Conservation (phyloP, 2,329 filamentous ascomycete species). For the Talaromyces verruculosus region DNA sequence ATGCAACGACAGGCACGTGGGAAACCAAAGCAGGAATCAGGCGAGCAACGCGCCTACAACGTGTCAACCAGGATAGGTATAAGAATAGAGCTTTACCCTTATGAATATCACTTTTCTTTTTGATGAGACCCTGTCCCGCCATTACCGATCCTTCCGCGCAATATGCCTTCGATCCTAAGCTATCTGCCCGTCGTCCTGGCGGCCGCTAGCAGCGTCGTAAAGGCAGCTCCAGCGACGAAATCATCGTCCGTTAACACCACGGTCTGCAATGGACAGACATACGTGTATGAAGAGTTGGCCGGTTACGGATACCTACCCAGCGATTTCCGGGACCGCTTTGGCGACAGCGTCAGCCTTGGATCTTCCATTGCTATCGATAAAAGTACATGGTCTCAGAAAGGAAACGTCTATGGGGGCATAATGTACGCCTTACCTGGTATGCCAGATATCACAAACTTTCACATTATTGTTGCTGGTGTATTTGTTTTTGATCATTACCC, state of each 20-base stretch:
- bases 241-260: conserved; percentile 45
- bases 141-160: background rate
- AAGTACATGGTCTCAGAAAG: conserved; percentile 57
- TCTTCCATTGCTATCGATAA: conserved; percentile 64
- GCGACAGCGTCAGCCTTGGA: conserved; percentile 68
- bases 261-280: conserved; percentile 61
- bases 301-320: conserved; percentile 64
- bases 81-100: background rate
- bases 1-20: background rate
- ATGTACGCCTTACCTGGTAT: conserved; percentile 63
- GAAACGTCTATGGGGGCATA: conserved; percentile 58
- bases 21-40: background rate
- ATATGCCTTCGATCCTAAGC: background rate
- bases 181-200: conserved; percentile 6
- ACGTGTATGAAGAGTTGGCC: conserved; percentile 65
- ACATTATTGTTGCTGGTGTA: background rate
- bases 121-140: background rate
- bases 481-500: background rate
- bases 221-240: background rate
- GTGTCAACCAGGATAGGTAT: background rate
- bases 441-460: background rate
- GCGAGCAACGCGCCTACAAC: background rate
- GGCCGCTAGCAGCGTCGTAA: conserved; percentile 4
- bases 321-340: conserved; percentile 63
- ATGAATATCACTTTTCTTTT: background rate